Percentiles rank a stretch among this genome's conserved stretches.
Conservation (phyloP, 2,329 filamentous ascomycete genomes). For the Xylaria sp. region DNA sequence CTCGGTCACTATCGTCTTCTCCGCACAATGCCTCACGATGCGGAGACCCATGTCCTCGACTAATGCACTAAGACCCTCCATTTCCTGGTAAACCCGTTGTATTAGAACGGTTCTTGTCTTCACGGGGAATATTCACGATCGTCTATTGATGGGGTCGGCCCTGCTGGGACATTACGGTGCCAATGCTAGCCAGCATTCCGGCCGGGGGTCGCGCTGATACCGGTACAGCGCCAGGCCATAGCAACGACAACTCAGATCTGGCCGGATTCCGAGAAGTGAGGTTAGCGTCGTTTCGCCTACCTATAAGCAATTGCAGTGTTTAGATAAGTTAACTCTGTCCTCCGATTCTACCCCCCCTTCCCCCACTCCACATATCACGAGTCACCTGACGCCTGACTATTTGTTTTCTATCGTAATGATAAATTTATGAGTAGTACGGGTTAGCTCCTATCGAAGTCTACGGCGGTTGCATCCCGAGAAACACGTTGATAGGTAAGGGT, state of each 20-base stretch:
- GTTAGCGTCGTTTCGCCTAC: not conserved
- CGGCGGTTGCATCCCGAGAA: not conserved
- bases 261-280: not conserved
- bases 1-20: slow-evolving; percentile 4
- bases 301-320: not conserved
- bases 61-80: not conserved
- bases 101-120: not conserved
- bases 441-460: not conserved
- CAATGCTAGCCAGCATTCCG: not conserved
- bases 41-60: not conserved
- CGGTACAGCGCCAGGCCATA: not conserved
- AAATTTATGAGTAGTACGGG: not conserved
- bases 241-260: not conserved
- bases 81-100: not conserved
- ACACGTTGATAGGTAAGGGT: not conserved
- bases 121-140: not conserved
- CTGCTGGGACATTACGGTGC: not conserved
- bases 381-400: not conserved
- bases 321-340: not conserved
- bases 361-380: not conserved
- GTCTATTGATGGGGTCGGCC: not conserved
- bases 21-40: slow-evolving; percentile 8
- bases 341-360: not conserved
- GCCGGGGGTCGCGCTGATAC: not conserved
- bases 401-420: not conserved